Conservation (phyloP, 768 basidiomycete genomes). For the Hemileccinum rubropunctum region DNA sequence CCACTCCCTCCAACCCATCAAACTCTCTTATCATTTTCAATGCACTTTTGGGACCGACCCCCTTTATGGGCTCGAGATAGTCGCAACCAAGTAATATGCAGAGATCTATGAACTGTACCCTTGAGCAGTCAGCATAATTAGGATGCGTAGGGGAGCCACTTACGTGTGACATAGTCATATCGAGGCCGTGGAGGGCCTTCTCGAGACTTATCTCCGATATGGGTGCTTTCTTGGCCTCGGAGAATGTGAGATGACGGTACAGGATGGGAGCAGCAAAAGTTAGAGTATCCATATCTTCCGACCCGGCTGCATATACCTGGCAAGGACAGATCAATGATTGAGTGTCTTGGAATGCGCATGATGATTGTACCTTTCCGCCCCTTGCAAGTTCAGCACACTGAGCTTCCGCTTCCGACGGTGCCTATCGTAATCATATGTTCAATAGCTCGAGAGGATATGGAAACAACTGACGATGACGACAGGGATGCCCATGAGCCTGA, state of each 20-base stretch:
- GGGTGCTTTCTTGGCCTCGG: constrained; percentile 95
- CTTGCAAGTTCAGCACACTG: constrained; percentile 98
- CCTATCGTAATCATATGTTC: constrained; percentile 45
- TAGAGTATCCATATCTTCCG: constrained; percentile 99
- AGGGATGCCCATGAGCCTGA: constrained; percentile 96
- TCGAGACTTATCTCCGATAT: constrained; percentile 89
- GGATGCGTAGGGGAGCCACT: background rate
- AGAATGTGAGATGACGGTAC: constrained; percentile 94
- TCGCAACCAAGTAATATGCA: constrained; percentile 97
- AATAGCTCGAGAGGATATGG: background rate
- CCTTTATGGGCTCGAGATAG: constrained; percentile 98
- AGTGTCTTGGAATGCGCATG: background rate
- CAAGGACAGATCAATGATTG: background rate
- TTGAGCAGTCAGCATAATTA: background rate
- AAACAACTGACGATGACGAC: constrained; percentile 72
- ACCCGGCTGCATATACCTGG: constrained; percentile 94
- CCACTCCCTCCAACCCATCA: constrained; percentile 64
- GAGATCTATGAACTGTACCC: constrained; percentile 83
- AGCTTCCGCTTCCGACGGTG: constrained; percentile 97
- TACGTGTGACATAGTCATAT: constrained; percentile 91
- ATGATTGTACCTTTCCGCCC: constrained; percentile 73
- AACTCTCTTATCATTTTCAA: constrained; percentile 88
- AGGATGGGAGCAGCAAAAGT: constrained; percentile 92
- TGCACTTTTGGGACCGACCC: constrained; percentile 93
- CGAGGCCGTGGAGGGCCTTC: constrained; percentile 80